Evolutionary conservation across 2,329 filamentous ascomycete species (phyloP).

Genomic region (Scedosporium aurantiacum): DNA sequence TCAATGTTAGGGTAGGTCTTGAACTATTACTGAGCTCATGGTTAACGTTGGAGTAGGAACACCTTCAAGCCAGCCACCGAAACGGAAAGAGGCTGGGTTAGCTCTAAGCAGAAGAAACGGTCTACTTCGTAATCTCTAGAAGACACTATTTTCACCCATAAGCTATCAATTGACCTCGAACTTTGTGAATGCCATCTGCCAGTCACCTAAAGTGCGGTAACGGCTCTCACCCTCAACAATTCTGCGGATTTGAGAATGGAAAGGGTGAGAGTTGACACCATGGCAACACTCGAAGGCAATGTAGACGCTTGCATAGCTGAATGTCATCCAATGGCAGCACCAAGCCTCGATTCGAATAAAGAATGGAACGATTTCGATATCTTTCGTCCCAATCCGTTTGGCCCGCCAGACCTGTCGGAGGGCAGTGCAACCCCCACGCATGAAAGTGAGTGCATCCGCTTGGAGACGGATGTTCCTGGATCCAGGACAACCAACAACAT

Average conservation of each 20-base stretch:
- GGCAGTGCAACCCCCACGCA: constrained; percentile 1
- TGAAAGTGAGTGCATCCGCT: not conserved
- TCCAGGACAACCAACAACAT: not conserved
- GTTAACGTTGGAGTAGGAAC: too few species aligned
- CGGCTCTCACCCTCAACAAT: not conserved
- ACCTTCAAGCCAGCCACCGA: too few species aligned
- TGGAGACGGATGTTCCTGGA: not conserved
- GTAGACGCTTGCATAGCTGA: not conserved
- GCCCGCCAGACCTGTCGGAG: not conserved
- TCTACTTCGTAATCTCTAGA: too few species aligned
- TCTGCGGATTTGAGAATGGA: not conserved
- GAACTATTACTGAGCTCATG: too few species aligned
- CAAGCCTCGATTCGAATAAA: not conserved
- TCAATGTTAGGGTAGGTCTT: too few species aligned
- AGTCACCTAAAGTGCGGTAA: not conserved
- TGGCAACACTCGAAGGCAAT: not conserved
- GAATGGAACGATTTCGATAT: not conserved
- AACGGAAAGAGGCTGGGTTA: too few species aligned
- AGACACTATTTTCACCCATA: too few species aligned
- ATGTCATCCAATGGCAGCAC: not conserved
- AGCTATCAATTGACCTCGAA: not conserved
- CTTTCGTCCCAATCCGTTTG: not conserved
- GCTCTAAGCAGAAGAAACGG: too few species aligned
- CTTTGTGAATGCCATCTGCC: not conserved
- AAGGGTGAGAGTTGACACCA: not conserved